Evolutionary conservation across 2,329 filamentous ascomycete genomes (phyloP), one percentile per base, ranked within the genome.

Genomic region (Parastagonospora nodorum): DNA sequence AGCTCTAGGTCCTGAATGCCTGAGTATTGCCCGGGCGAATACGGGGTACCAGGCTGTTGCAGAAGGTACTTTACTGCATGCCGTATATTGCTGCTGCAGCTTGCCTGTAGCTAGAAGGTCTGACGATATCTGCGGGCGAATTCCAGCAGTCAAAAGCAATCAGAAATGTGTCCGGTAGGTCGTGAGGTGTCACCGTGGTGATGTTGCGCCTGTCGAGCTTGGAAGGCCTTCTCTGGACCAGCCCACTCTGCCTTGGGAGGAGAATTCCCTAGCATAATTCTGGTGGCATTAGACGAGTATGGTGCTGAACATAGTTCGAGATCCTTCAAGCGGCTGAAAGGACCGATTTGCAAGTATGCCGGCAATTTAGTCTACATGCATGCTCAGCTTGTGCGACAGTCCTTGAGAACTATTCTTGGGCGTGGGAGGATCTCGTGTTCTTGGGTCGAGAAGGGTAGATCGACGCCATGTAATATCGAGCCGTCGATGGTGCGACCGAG

Each of bases 71-170:
- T 36, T 45, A 53, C 58, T 59, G 58, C 51, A 45, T 50, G 36
- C 12, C 38, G 31, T 58, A 66, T 58, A 69, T 69, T 69, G 48
- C 58, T 50, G 47, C 11, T 57, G 53, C 56, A 66, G 47, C 8
- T 45, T 35, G 19, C 19, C 19, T 24, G 19, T 24, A 5, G 19
- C 5, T 3, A 24, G 19, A 24, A 24, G 19, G 14, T 36, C 33
- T 16, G 5, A 5, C 33, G n/a, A 14, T 36, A 14, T 15, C 16
- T 36, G 33, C 19, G 19, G 19, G 19, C 19, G 5, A 24, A 24
- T 24, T 24, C 19, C 19, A 24, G 19, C 19, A 24, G 19, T 24
- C 19, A 24, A 24, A 24, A 24, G 19, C 19, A 24, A 3, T 24
- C 19, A 5, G 19, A 24, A 5, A 24, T 5, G 5, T 24, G 19